These are phyloP conservation scores for Candolleomyces eurysporus DNA, from an alignment of 768 basidiomycete species.

Conservation along the genomic window DNA sequence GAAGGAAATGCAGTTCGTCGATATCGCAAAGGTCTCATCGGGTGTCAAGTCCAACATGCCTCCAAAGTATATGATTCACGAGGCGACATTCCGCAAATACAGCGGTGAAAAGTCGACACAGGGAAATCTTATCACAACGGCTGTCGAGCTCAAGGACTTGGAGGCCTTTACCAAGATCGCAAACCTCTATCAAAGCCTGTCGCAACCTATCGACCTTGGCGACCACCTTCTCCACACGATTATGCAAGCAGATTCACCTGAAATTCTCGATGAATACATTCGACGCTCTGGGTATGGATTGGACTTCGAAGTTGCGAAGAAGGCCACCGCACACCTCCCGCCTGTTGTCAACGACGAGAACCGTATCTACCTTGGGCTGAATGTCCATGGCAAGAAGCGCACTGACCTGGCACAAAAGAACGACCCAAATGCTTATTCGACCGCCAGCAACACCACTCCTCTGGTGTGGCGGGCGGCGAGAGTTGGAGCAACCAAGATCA, in stretches of 20 bases:
- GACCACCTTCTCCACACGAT: conserved; percentile 23
- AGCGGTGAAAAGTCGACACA: not conserved
- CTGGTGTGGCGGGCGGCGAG: conserved; percentile 45
- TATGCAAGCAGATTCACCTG: conserved; percentile 38
- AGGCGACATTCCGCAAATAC: not conserved
- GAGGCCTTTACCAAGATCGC: conserved; percentile 49
- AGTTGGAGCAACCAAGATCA: conserved; percentile 27
- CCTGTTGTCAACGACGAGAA: conserved; percentile 34
- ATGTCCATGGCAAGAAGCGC: conserved; percentile 63
- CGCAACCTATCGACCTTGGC: conserved; percentile 25
- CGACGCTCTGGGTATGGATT: conserved; percentile 47
- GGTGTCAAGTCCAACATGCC: conserved; percentile 36
- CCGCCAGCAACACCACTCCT: conserved; percentile 15
- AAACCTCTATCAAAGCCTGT: conserved; percentile 40
- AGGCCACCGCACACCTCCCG: conserved; percentile 20
- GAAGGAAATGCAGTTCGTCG: conserved; percentile 40
- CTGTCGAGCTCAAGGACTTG: conserved; percentile 44
- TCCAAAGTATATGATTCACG: conserved; percentile 37
- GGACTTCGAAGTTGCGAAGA: conserved; percentile 26
- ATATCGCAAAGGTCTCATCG: conserved; percentile 51
- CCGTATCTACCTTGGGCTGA: conserved; percentile 55
- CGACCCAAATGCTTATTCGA: conserved; percentile 41
- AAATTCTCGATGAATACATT: conserved; percentile 58
- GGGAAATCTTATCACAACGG: conserved; percentile 28
- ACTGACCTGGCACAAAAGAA: conserved; percentile 49